Percentiles rank a stretch among this genome's conserved stretches.
Conservation (phyloP, 1,284 basidiomycete species). For the Flammula alnicola region DNA sequence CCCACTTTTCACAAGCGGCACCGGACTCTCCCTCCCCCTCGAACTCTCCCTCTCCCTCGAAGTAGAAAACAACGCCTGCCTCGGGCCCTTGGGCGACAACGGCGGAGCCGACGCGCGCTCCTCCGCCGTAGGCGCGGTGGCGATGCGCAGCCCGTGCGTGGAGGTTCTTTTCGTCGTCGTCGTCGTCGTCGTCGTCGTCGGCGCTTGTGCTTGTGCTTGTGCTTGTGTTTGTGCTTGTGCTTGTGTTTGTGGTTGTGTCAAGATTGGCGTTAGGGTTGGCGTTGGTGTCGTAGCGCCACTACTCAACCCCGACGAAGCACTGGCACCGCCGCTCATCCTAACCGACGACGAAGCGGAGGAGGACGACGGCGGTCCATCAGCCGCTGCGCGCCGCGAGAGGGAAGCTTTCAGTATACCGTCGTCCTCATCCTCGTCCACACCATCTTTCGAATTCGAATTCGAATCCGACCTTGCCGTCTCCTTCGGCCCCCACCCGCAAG, state of each 20-base stretch:
- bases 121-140: constrained; percentile 1
- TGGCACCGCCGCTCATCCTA: too few species aligned
- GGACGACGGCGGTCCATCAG: too few species aligned
- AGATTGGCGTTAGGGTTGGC: too few species aligned
- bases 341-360: too few species aligned
- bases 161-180: neutral
- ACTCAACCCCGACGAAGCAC: too few species aligned
- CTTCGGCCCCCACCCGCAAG: constrained; percentile 1
- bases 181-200: neutral
- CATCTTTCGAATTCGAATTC: too few species aligned
- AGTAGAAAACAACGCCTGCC: neutral
- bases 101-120: neutral
- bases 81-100: constrained; percentile 15
- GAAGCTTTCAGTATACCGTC: constrained; percentile 13
- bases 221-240: too few species aligned
- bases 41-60: neutral
- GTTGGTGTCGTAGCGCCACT: too few species aligned
- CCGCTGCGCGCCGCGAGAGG: constrained; percentile 14
- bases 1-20: too few species aligned
- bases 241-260: too few species aligned
- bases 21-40: neutral
- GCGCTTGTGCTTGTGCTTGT: neutral
- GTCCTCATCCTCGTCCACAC: neutral
- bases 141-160: constrained; percentile 5
- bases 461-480: neutral